A percentile compares a stretch with the other conserved stretches of the same genome.
Evolutionary conservation across 75 land plant genomes (phyloP).

Genomic region (Larix kaempferi): DNA sequence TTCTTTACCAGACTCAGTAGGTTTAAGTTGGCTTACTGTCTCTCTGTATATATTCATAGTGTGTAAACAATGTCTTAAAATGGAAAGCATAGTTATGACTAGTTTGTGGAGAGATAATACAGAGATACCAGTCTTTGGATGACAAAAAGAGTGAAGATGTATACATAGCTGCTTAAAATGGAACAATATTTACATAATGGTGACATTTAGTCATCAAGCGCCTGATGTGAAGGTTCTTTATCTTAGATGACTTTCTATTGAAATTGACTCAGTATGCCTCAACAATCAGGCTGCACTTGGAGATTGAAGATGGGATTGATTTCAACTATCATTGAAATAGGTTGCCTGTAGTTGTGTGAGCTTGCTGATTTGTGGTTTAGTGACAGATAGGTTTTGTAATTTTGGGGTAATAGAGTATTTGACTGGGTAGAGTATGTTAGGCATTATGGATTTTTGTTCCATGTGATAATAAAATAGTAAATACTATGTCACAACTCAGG

Average conservation of each 20-base stretch:
- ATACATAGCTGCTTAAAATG: background rate
- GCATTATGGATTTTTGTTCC: background rate
- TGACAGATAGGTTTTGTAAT: background rate
- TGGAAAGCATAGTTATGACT: background rate
- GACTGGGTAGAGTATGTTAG: background rate
- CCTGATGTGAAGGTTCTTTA: too few species aligned
- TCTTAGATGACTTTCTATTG: background rate
- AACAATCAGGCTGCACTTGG: background rate
- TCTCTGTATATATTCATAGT: background rate
- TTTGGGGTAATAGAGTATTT: background rate
- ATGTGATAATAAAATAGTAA: background rate
- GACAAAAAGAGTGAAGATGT: background rate
- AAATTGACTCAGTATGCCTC: background rate
- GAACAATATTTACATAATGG: background rate
- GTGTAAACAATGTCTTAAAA: background rate
- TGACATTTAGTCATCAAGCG: background rate
- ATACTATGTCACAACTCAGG: background rate
- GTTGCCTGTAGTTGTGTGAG: background rate
- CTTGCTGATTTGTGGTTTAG: background rate
- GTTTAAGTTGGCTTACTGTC: background rate
- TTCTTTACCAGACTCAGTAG: background rate
- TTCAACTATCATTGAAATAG: background rate
- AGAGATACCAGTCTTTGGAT: background rate
- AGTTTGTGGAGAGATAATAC: too few species aligned
- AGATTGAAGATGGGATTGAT: background rate